Evolutionary conservation across 257 asterid species (phyloP).

Genomic region (Nicotiana otophora): DNA sequence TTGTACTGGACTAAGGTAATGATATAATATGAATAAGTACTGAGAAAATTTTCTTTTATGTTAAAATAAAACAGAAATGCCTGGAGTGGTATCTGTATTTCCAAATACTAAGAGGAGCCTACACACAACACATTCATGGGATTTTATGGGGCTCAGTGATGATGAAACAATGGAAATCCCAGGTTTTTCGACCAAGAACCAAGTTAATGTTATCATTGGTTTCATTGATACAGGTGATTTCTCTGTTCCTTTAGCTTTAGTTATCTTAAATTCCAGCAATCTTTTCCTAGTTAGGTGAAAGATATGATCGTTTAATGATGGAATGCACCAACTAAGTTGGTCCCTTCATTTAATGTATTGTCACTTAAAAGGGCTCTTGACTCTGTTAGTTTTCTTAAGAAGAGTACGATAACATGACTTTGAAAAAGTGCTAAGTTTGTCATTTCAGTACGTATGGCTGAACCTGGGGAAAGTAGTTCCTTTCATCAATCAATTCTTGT

Average conservation of each 20-base stretch:
- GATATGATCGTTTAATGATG: not conserved
- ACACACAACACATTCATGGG: slow-evolving; percentile 99
- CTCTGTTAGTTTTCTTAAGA: not conserved
- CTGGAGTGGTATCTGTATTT: slow-evolving; percentile 91
- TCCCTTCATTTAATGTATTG: not conserved
- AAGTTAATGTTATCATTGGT: slow-evolving; percentile 85
- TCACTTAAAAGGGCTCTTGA: slow-evolving; percentile 2
- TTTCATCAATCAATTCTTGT: slow-evolving; percentile 5
- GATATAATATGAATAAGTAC: not conserved
- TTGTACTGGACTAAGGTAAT: not conserved
- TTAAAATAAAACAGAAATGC: slow-evolving; percentile 61
- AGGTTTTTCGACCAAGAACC: slow-evolving; percentile 88
- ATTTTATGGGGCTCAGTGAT: slow-evolving; percentile 81
- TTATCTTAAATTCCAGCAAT: not conserved
- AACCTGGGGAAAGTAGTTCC: slow-evolving; percentile 2
- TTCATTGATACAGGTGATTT: slow-evolving; percentile 82
- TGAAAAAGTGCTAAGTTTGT: not conserved
- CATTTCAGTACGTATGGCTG: not conserved
- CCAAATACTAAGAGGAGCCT: slow-evolving; percentile 69
- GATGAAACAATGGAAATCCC: slow-evolving; percentile 90
- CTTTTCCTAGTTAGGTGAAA: not conserved
- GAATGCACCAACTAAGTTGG: not conserved
- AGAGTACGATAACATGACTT: not conserved
- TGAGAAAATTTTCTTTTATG: not conserved
- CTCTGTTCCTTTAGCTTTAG: not conserved